Base-by-base conservation (phyloP, 1,139 yeast species). In the Debaryomyces subglobosus region DNA sequence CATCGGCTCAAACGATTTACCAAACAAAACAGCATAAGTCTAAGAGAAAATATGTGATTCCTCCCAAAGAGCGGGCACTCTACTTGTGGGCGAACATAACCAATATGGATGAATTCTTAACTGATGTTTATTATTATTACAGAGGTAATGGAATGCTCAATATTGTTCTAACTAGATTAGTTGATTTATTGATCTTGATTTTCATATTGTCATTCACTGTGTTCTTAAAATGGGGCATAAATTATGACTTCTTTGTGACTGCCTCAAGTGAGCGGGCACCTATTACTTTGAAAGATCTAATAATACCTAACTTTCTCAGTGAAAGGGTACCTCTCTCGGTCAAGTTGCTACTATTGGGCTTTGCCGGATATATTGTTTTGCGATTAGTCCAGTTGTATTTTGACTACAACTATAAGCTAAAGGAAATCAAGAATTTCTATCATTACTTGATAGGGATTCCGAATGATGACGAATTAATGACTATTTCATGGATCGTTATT, bases 61-160 rank as follows among this genome's bases (percentile, higher is more conserved):
- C 79, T 8, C 79, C 96, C 1, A 81, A 79, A 55, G 97, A 92
- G 62, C 71, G 92, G 45, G 97, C 98, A 0, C 72, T 89, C 38
- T 94, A 97, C 88, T 78, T 89, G 50, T 95, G 99, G 98, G 96
- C 98, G 1, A 94, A 94, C 59, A 90, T 94, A 30, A 89, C 89
- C 55, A 92, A 94, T 63, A 78, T 94, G 67, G 99, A 94, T 66
- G 81, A 84, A 44, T 94, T 94, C 58, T 72, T 94, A 25, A 82
- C 82, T 48, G 96, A 92, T 56, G 86, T 91, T 6, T 94, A 95
- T 65, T 77, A 79, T 47, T 94, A 91, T 63, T 95, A 88, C 62
- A 71, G 88, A 39, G 96, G 96, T 3, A 88, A 86, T 61, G 99
- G 99, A 0, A 77, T 87, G 50, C 75, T 79, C 45, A 89, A 96